Conservation (phyloP, 257 asterid species). For the Hygrophila difformis region DNA sequence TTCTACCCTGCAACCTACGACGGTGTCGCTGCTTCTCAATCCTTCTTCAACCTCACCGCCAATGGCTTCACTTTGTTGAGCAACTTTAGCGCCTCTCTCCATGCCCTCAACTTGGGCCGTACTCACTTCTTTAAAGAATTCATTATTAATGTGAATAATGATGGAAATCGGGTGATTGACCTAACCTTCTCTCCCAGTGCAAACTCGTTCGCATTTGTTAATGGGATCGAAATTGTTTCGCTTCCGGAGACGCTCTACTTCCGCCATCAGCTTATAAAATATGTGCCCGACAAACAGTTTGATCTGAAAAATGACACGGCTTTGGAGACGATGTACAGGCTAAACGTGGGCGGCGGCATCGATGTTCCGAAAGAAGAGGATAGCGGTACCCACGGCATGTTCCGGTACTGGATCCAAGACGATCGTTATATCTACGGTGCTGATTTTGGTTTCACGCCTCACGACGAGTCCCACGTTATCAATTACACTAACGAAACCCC, state of each 20-base stretch:
- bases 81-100: conserved; percentile 27
- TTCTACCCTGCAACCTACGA: conserved; percentile 30
- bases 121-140: conserved; percentile 22
- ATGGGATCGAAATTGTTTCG: conserved; percentile 60
- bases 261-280: not conserved
- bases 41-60: conserved; percentile 25
- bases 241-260: conserved; percentile 34
- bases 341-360: conserved; percentile 82
- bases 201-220: conserved; percentile 40
- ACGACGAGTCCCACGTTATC: conserved; percentile 25
- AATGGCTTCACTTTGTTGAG: conserved; percentile 23
- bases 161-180: conserved; percentile 11
- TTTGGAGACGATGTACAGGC: conserved; percentile 50
- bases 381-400: conserved; percentile 27
- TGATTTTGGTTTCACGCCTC: conserved; percentile 30
- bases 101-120: not conserved
- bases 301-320: conserved; percentile 18
- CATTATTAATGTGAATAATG: conserved; percentile 14
- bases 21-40: conserved; percentile 15
- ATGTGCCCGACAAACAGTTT: not conserved
- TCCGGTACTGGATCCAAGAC: conserved; percentile 84
- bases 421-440: conserved; percentile 44
- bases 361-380: conserved; percentile 48
- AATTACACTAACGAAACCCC: conserved; percentile 34
- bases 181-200: conserved; percentile 33